Evolutionary conservation across 148 eudicot genomes (phyloP).

Genomic region (Rheum nobile): DNA sequence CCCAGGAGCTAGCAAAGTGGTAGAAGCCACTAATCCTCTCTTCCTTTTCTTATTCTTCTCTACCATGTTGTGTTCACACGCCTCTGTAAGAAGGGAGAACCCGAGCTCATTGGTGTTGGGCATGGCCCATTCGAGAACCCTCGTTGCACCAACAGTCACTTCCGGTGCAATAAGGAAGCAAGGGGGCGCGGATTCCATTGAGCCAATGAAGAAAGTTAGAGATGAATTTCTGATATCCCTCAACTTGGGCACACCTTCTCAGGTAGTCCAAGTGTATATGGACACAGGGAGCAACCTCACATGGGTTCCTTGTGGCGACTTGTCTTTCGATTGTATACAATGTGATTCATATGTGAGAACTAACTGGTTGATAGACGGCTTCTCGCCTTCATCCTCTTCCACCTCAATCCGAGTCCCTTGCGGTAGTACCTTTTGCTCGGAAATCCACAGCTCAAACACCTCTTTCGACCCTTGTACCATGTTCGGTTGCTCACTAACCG

Average conservation of each 20-base stretch:
- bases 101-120: constrained; percentile 26
- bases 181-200: constrained; percentile 25
- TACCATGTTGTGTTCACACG: neutral
- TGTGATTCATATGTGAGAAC: constrained; percentile 35
- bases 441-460: constrained; percentile 43
- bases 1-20: neutral
- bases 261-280: constrained; percentile 41
- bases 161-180: constrained; percentile 13
- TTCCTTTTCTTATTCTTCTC: neutral
- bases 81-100: constrained; percentile 17
- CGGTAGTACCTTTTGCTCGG: constrained; percentile 31
- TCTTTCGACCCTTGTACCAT: constrained; percentile 37
- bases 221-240: constrained; percentile 55
- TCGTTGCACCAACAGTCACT: constrained; percentile 14
- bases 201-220: constrained; percentile 40
- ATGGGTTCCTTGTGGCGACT: constrained; percentile 64
- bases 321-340: constrained; percentile 52
- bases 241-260: constrained; percentile 48
- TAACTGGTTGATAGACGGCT: constrained; percentile 21
- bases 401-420: constrained; percentile 37
- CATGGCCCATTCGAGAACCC: constrained; percentile 24
- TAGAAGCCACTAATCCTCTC: neutral
- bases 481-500: constrained; percentile 33
- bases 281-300: constrained; percentile 64
- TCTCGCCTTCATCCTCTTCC: constrained; percentile 40